Evolutionary conservation across 192 early-diverging fungal genomes (phyloP), one percentile per base, ranked within the genome.

Genomic region (Coemansia sp.): DNA sequence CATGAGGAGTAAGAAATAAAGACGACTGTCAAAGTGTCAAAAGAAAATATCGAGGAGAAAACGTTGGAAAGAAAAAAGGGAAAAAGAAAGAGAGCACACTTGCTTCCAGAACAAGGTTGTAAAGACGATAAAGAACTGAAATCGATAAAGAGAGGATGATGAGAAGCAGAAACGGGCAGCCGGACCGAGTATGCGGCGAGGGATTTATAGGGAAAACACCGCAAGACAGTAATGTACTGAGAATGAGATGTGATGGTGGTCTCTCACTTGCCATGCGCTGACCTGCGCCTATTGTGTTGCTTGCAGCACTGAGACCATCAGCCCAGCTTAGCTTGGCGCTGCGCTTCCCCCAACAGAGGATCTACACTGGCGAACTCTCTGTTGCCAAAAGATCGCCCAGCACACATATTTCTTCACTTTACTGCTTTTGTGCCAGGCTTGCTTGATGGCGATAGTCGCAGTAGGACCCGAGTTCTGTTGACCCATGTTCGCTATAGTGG

Each of bases 101-200:
- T 67, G 71, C 48, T 73, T 15, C 66, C 72, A 53, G 69, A 73
- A 73, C 64, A 63, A 73, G 72, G 39, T 14, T 34, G 38, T 38
- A 72, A 31, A 21, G 42, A 25, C 58, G 32, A 58, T 50, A 27
- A 15, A 55, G 64, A 75, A 53, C 39, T 14, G 64, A 65, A 51
- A 63, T 59, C 42, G 45, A 44, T 41, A 51, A 64, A 36, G 41
- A 39, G 21, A 61, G 48, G 27, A 55, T 38, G 58, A 51, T 38
- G 55, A 64, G 34, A 27, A 27, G 59, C 32, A 21, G 57, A 44
- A 37, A 19, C 5, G 50, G 25, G 41, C 55, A 58, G 55, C 25
- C 25, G 25, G 55, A 8, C 55, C 32, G 25, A 59, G 34, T 59
- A 59, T 34, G 57, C 57, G 25, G 31, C 31, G 31, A 59, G 57